Evolutionary conservation across 495 filamentous ascomycete species (phyloP).

Genomic region (Diplogelasinospora grovesii): DNA sequence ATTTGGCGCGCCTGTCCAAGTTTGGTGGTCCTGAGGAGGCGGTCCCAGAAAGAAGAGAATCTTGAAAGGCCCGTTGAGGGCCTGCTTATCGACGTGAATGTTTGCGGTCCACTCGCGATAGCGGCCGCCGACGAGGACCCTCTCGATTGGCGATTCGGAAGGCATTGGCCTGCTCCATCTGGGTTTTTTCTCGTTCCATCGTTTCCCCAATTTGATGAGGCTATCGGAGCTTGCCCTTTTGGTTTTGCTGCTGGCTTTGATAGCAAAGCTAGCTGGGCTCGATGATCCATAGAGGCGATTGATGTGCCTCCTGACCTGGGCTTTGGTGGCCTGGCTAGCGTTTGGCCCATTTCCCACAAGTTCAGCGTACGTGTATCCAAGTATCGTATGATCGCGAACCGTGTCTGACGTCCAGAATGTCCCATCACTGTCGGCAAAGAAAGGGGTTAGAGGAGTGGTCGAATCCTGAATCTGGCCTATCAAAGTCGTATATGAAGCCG

Average conservation of each 20-base stretch:
- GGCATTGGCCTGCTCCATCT: too few species aligned
- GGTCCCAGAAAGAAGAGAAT: constrained; percentile 57
- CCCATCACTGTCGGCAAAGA: constrained; percentile 33
- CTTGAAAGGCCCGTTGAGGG: constrained; percentile 47
- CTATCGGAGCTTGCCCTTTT: background rate
- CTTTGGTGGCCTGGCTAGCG: constrained; percentile 20
- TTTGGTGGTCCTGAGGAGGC: constrained; percentile 26
- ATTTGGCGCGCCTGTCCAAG: constrained; percentile 38
- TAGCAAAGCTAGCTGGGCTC: constrained; percentile 31
- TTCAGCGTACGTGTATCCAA: constrained; percentile 59
- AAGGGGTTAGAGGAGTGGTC: constrained; percentile 39
- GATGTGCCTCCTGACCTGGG: constrained; percentile 37
- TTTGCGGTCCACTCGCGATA: constrained; percentile 57
- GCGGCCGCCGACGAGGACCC: constrained; percentile 21
- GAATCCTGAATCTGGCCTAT: constrained; percentile 34
- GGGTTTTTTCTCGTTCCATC: background rate
- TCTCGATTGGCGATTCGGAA: background rate
- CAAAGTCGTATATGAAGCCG: constrained; percentile 46
- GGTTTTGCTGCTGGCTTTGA: constrained; percentile 3
- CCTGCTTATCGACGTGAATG: constrained; percentile 49
- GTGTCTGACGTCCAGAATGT: constrained; percentile 46
- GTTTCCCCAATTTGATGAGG: background rate
- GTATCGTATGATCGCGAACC: constrained; percentile 35
- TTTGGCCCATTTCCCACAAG: constrained; percentile 22
- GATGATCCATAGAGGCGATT: constrained; percentile 49